Conservation (phyloP, 1,139 yeast species). For the Trichomonascaceae sp. region DNA sequence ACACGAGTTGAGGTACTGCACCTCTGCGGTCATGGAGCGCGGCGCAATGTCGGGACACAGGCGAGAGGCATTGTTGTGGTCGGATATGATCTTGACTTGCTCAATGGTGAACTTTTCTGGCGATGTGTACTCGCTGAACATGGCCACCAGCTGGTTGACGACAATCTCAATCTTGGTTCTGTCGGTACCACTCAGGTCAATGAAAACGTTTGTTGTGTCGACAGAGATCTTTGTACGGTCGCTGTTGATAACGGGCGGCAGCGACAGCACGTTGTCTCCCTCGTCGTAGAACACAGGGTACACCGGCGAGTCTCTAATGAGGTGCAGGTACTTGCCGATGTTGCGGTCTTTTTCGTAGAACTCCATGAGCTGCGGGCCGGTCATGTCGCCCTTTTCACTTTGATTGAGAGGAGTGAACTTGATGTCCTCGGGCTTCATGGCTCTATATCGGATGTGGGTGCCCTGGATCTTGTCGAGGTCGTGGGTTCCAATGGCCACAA, state of each 20-base stretch:
- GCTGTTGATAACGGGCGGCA: slow-evolving; percentile 96
- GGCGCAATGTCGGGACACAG: slow-evolving; percentile 60
- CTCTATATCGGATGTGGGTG: slow-evolving; percentile 73
- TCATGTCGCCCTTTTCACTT: slow-evolving; percentile 45
- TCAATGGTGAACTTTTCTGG: slow-evolving; percentile 60
- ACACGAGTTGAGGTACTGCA: slow-evolving; percentile 80
- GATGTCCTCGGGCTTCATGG: slow-evolving; percentile 66
- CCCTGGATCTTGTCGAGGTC: slow-evolving; percentile 77
- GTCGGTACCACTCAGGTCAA: slow-evolving; percentile 94
- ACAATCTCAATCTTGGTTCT: slow-evolving; percentile 86
- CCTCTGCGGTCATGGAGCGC: slow-evolving; percentile 62
- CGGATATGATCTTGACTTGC: slow-evolving; percentile 75
- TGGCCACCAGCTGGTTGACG: slow-evolving; percentile 81
- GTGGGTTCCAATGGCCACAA: slow-evolving; percentile 98
- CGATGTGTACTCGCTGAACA: slow-evolving; percentile 78
- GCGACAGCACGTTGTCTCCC: slow-evolving; percentile 65
- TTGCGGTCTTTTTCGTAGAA: slow-evolving; percentile 87
- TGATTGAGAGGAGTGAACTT: slow-evolving; percentile 72
- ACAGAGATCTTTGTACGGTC: slow-evolving; percentile 79
- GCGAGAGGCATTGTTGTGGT: slow-evolving; percentile 70
- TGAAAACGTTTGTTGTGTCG: slow-evolving; percentile 75
- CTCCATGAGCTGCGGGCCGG: slow-evolving; percentile 72
- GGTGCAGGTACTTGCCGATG: slow-evolving; percentile 75
- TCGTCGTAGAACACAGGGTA: slow-evolving; percentile 84
- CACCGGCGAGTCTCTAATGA: slow-evolving; percentile 79